Evolutionary conservation across 306 rosid genomes (phyloP).

Genomic region (Prunus mira): DNA sequence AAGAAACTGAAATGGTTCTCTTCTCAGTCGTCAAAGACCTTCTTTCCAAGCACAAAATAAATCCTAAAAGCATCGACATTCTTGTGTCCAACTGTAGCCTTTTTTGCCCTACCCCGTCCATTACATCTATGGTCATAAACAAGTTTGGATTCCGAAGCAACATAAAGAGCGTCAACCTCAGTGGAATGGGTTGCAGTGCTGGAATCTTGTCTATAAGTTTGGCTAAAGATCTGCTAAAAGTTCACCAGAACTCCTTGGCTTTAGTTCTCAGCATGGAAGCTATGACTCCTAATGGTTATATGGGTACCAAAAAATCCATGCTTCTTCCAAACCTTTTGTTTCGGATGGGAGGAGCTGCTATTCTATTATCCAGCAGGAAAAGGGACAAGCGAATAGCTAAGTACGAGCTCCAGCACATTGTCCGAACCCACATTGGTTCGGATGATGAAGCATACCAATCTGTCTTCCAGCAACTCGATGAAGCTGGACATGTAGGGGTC

Average conservation of each 20-base stretch:
- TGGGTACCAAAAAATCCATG: constrained; percentile 51
- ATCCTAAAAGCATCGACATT: constrained; percentile 66
- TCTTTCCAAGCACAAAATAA: constrained; percentile 41
- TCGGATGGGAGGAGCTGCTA: constrained; percentile 69
- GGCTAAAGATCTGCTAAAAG: constrained; percentile 57
- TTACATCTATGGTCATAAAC: constrained; percentile 59
- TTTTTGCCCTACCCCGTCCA: constrained; percentile 69
- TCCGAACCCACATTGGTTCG: constrained; percentile 57
- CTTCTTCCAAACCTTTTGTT: constrained; percentile 42
- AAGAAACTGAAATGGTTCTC: constrained; percentile 53
- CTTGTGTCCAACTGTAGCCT: constrained; percentile 73
- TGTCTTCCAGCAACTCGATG: constrained; percentile 48
- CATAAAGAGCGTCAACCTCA: constrained; percentile 47
- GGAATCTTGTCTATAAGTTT: constrained; percentile 55
- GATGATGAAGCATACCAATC: constrained; percentile 51
- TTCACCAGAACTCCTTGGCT: constrained; percentile 56
- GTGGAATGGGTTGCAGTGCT: constrained; percentile 87
- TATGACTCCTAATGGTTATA: constrained; percentile 50
- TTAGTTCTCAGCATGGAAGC: constrained; percentile 71
- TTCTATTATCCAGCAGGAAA: constrained; percentile 55
- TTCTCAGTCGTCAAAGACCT: constrained; percentile 47
- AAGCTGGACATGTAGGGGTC: no score
- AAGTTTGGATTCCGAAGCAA: constrained; percentile 65
- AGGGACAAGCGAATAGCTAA: constrained; percentile 47
- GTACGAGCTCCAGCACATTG: constrained; percentile 60